Evolutionary conservation across 306 rosid genomes (phyloP), one percentile per base, ranked within the genome.

Genomic region (Lathyrus tuberosus): DNA sequence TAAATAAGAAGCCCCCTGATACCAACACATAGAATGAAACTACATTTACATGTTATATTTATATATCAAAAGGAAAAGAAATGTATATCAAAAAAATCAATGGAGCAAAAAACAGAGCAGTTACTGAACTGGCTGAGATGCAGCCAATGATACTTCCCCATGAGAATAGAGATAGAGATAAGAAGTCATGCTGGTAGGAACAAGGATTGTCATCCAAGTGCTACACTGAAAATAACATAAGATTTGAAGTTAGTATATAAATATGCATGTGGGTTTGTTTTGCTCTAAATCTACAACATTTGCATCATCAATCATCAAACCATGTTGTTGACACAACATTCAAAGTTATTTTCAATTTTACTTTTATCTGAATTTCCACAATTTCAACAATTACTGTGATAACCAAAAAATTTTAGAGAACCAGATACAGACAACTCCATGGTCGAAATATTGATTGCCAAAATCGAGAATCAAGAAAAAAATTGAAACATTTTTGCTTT

Each of bases 101-200:
- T 31, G 65, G 53, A 41, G 67, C 33, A 65, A 73, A 58, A 62
- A 58, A 67, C 46, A 51, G 63, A 57, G 64, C 66, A 80, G 81
- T 76, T 83, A 77, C 78, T 77, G 72, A 79, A 83, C 87, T 80
- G 87, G 99, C 89, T 91, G 99, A 77, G 95, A 91, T 73, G 99
- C 99, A 80, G 99, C 97, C 72, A 95, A 66, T 2, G 91, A 86
- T 56, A 95, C 99, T 95, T 95, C 99, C 67, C 97, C 99, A 22
- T 87, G 95, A 31, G 99, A 95, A 78, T 95, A 95, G 44, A 95
- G 99, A 84, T 91, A 95, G 22, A 95, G 97, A 79, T 95, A 91
- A 1, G 99, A 89, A 46, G 99, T 91, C 99, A 95, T 91, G 89
- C 97, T 95, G 53, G 89, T 89, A 26, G 97, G 99, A 65, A 91